A percentile compares a stretch with the other conserved stretches of the same genome.
These are phyloP conservation scores for Wickerhamiella musiphila DNA, from an alignment of 805 yeast genomes.

Conservation along the genomic window DNA sequence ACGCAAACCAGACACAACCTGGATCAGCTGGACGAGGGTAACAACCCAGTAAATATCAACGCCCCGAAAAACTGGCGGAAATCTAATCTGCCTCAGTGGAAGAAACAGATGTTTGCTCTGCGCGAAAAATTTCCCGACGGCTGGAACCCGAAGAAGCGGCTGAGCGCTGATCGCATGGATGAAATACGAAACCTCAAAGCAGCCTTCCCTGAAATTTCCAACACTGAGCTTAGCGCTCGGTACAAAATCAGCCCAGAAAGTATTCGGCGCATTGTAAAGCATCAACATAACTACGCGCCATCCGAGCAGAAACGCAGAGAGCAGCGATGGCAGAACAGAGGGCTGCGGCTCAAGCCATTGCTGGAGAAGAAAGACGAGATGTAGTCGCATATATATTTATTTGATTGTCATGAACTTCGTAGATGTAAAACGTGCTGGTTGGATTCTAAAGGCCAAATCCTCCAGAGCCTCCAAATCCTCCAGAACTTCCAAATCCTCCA, in stretches of 20 bases:
- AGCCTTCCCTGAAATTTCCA: conserved; percentile 39
- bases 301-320: conserved; percentile 31
- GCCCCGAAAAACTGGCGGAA: conserved; percentile 34
- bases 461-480: conserved; percentile 6
- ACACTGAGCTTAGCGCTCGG: conserved; percentile 40
- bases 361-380: background rate
- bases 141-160: conserved; percentile 52
- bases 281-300: conserved; percentile 54
- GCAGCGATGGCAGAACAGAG: conserved; percentile 38
- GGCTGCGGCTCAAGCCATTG: conserved; percentile 20
- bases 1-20: conserved; percentile 8
- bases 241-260: conserved; percentile 70
- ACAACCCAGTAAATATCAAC: too few species aligned
- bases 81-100: conserved; percentile 44
- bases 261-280: conserved; percentile 57
- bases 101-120: conserved; percentile 46
- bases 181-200: conserved; percentile 40
- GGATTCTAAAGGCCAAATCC: too few species aligned
- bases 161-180: conserved; percentile 54
- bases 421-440: too few species aligned
- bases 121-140: conserved; percentile 40
- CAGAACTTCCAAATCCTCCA: conserved; percentile 12
- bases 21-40: too few species aligned
- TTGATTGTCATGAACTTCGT: too few species aligned
- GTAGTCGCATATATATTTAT: background rate